Percentiles rank a stretch among this genome's conserved stretches.
Evolutionary conservation across 805 yeast genomes (phyloP).

Genomic region (Candida rishiriensis): DNA sequence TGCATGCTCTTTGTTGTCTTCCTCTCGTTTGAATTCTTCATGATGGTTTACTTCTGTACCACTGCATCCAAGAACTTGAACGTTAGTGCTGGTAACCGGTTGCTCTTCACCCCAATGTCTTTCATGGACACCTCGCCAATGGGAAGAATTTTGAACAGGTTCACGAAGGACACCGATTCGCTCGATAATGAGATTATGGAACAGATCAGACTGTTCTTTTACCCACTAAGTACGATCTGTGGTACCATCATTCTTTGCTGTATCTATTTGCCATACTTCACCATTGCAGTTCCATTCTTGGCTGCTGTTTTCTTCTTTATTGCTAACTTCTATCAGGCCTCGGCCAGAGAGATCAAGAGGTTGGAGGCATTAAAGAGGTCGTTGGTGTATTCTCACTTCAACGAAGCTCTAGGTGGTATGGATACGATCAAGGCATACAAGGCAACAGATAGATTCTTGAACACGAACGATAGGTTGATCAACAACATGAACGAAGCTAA

Average conservation of each 20-base stretch:
- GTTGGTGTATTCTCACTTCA: slow-evolving; percentile 63
- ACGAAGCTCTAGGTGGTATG: slow-evolving; percentile 65
- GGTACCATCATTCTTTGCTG: slow-evolving; percentile 37
- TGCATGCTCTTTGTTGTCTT: slow-evolving; percentile 45
- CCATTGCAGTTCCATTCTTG: slow-evolving; percentile 59
- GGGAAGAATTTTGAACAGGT: slow-evolving; percentile 80
- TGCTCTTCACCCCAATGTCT: slow-evolving; percentile 76
- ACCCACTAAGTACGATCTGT: slow-evolving; percentile 37
- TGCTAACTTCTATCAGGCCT: slow-evolving; percentile 60
- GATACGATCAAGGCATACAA: slow-evolving; percentile 59
- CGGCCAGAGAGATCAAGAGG: slow-evolving; percentile 72
- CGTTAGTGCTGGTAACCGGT: slow-evolving; percentile 50
- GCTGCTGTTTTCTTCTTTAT: slow-evolving; percentile 39
- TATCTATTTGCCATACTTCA: slow-evolving; percentile 53
- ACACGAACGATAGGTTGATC: slow-evolving; percentile 41
- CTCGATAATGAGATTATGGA: slow-evolving; percentile 78
- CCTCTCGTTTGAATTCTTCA: slow-evolving; percentile 39
- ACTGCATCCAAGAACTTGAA: slow-evolving; percentile 55
- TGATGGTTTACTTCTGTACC: slow-evolving; percentile 48
- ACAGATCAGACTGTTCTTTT: slow-evolving; percentile 57
- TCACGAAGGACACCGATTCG: slow-evolving; percentile 82
- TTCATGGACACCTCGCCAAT: slow-evolving; percentile 83
- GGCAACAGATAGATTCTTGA: slow-evolving; percentile 36
- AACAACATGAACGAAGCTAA: slow-evolving; percentile 66
- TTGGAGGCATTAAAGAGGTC: slow-evolving; percentile 71